A percentile compares a stretch with the other conserved stretches of the same genome.
Conservation (phyloP, 805 yeast species). For the Candida insectalens region DNA sequence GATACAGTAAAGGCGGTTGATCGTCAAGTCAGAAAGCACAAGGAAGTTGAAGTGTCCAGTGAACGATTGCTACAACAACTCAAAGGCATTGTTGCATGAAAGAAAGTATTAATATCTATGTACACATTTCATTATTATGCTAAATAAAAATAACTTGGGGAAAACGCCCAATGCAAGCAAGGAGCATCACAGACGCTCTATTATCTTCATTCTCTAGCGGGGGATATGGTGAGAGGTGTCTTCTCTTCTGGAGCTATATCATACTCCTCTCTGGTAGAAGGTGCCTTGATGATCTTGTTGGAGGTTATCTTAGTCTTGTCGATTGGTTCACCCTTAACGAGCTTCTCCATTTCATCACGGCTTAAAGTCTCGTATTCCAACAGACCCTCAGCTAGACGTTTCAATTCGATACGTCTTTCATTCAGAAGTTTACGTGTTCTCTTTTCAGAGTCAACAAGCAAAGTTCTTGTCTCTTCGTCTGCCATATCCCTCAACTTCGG, state of each 20-base stretch:
- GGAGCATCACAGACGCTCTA: too few species aligned
- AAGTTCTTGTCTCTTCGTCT: constrained; percentile 79
- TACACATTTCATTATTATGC: background rate
- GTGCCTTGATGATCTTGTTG: constrained; percentile 60
- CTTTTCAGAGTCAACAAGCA: constrained; percentile 65
- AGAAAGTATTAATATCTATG: too few species aligned
- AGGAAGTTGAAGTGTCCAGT: too few species aligned
- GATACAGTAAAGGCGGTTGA: too few species aligned
- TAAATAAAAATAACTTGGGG: background rate
- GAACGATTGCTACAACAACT: too few species aligned
- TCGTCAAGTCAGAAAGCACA: too few species aligned
- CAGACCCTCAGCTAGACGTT: constrained; percentile 84
- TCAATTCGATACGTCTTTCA: constrained; percentile 59
- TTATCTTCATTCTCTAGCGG: too few species aligned
- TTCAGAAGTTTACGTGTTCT: constrained; percentile 65
- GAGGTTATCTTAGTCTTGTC: constrained; percentile 59
- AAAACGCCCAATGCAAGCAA: background rate
- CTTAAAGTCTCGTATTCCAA: constrained; percentile 92
- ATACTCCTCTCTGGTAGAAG: constrained; percentile 22
- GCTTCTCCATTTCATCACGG: constrained; percentile 79
- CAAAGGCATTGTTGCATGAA: too few species aligned
- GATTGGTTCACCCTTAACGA: constrained; percentile 71
- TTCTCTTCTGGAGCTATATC: constrained; percentile 26
- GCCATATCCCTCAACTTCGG: constrained; percentile 81
- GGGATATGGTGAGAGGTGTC: constrained; percentile 17